Conservation (phyloP, 441 rosid species). For the Adansonia gregorii region DNA sequence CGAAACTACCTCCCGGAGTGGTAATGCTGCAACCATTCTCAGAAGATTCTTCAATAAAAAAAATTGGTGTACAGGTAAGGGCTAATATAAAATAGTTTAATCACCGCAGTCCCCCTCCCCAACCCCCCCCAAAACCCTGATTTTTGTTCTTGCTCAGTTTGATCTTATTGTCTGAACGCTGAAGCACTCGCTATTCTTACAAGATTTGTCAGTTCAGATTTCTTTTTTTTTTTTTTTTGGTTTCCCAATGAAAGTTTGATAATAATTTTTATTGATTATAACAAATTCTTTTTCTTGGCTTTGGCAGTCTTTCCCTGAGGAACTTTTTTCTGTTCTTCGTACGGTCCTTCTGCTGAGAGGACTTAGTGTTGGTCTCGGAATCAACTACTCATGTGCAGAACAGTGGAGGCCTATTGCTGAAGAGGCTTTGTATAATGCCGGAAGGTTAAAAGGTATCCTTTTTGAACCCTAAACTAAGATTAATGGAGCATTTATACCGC, state of each 20-base stretch:
- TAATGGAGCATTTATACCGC: neutral
- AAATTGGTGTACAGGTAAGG: conserved; percentile 72
- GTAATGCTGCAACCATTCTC: conserved; percentile 83
- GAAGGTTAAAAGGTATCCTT: conserved; percentile 70
- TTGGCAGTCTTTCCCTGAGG: conserved; percentile 92
- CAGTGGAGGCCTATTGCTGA: conserved; percentile 92
- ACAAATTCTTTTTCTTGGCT: conserved; percentile 18
- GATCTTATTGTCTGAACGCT: conserved; percentile 1
- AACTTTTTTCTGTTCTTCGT: conserved; percentile 84
- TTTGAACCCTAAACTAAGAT: neutral
- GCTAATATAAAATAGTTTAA: neutral
- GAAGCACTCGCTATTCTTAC: neutral
- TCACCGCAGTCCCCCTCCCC: neutral
- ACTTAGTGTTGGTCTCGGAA: conserved; percentile 86
- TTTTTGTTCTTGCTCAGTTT: conserved; percentile 10
- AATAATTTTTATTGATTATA: neutral
- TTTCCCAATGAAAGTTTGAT: neutral
- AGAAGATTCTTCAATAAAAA: conserved; percentile 81
- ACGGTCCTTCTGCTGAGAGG: conserved; percentile 88
- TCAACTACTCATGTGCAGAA: conserved; percentile 82
- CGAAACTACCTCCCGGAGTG: conserved; percentile 85
- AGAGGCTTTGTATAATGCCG: conserved; percentile 72
- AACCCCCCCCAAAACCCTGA: neutral
- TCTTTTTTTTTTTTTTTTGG: too few relatives aligned
- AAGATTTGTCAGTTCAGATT: neutral